phyloP scores from a whole-genome alignment of 176 grass and related monocot species.

The Cenchrus fungigraminus region DNA sequence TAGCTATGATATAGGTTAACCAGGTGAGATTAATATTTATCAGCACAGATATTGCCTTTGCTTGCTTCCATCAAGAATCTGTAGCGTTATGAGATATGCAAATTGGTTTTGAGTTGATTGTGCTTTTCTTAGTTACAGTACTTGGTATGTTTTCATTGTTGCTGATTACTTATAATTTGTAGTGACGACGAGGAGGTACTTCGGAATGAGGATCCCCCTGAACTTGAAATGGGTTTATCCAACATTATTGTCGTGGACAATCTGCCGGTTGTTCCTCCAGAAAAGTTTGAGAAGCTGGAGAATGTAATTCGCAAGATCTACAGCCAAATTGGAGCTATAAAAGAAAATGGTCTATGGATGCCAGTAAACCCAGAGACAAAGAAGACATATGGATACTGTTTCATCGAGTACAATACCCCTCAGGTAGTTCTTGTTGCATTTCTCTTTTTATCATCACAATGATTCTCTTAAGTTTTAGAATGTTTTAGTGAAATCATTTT shows the following conservation, averaged over 20 bases:
- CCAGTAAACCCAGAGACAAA: conserved; percentile 72
- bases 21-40: neutral
- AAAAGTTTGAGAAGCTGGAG: conserved; percentile 91
- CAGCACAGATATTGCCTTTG: neutral
- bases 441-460: conserved; percentile 13
- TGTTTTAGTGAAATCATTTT: neutral
- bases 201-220: conserved; percentile 61
- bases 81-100: neutral
- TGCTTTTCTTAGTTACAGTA: neutral
- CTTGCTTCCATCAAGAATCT: neutral
- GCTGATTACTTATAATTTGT: neutral
- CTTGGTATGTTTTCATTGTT: conserved; percentile 14
- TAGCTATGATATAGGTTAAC: neutral
- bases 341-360: conserved; percentile 90
- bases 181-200: conserved; percentile 88
- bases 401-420: conserved; percentile 78
- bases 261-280: conserved; percentile 72
- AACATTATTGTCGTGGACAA: conserved; percentile 84
- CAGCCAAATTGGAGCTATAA: conserved; percentile 74
- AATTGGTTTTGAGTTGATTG: neutral
- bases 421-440: conserved; percentile 49
- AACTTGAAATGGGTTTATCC: conserved; percentile 67
- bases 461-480: conserved; percentile 7
- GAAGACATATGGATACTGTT: conserved; percentile 86
- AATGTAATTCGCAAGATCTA: conserved; percentile 84